Base-by-base conservation (phyloP, 495 filamentous ascomycete species). In the Aspergillus biplanus region DNA sequence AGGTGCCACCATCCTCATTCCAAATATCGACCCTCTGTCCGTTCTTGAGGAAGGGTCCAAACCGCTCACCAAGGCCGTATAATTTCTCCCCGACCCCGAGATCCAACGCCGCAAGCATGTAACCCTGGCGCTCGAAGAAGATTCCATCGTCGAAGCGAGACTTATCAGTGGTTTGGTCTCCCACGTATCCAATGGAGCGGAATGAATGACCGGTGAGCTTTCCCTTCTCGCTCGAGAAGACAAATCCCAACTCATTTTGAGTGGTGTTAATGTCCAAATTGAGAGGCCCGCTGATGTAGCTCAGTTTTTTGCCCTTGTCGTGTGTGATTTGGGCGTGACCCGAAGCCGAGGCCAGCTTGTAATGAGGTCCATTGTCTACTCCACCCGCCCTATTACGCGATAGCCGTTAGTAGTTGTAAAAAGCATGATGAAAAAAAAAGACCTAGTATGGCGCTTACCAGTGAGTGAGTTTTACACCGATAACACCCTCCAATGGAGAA, bases 1-100 rank as follows among this genome's bases (percentile, higher is more conserved):
- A 87, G 16, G 89, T 91, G 8, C 88, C 89, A 3, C 89, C 89
- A 65, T 92, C 89, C 35, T 86, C 85, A 60, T 91, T 90, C 87
- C 88, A 90, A 18, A 91, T 81, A 56, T 83, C 81, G 3, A 92
- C 78, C 5, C 77, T 79, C 70, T 91, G 87, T 8, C 89, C 89
- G 35, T 90, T 87, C 70, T 89, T 90, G 64, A 86, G 86, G 59
- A 90, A 87, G 2, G 85, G 82, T 0, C 88, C 88, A 62, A 92
- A 92, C 15, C 89, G 79, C 69, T 91, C 87, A 3, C 88, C 89
- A 0, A 91, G 82, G 0, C 89, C 87, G 71, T 89, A 88, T 9
- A 92, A 76, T 3, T 85, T 83, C 72, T 91, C 89, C 18, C 87
- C 85, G 5, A 91, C 87, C 2, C 81, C 77, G 0, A 91, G 77